Percentiles rank a stretch among this genome's conserved stretches.
These are phyloP conservation scores for Scenedesmus sp. DNA, from an alignment of 163 green algal species.

Conservation along the genomic window DNA sequence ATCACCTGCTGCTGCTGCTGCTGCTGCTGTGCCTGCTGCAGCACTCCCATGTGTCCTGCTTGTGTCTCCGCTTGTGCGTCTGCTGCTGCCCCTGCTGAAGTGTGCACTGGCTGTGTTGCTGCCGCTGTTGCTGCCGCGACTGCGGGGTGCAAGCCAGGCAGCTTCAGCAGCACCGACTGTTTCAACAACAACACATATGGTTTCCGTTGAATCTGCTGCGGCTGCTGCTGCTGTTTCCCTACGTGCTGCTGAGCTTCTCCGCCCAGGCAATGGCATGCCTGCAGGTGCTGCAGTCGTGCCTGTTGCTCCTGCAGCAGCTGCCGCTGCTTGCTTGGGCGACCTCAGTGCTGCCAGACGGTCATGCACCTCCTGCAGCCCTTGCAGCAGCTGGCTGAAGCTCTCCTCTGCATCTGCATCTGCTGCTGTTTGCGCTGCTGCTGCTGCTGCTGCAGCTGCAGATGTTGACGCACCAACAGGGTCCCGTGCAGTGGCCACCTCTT, in stretches of 20 bases:
- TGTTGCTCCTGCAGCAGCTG: not conserved
- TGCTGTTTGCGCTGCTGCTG: not conserved
- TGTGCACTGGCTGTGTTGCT: not conserved
- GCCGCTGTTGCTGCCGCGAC: not conserved
- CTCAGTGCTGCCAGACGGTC: not conserved
- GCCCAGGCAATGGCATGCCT: not conserved
- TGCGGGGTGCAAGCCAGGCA: not conserved
- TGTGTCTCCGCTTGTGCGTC: not conserved
- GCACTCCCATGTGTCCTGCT: not conserved
- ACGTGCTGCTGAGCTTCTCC: not conserved
- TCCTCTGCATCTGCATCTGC: not conserved
- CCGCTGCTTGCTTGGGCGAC: not conserved
- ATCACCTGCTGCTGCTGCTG: not conserved
- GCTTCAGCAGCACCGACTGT: not conserved
- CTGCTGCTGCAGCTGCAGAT: not conserved
- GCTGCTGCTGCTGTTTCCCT: not conserved
- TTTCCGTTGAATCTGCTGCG: not conserved
- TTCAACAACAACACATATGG: not conserved
- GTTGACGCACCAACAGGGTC: not conserved
- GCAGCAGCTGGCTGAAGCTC: constrained; percentile 22
- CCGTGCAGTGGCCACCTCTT: not conserved
- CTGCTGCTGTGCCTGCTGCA: not conserved
- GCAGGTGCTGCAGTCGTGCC: not conserved
- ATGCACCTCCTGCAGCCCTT: constrained; percentile 14
- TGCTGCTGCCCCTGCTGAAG: not conserved